A percentile compares a stretch with the other conserved stretches of the same genome.
These are phyloP conservation scores for Asterochloris erici DNA, from an alignment of 139 green algal species.

Conservation along the genomic window DNA sequence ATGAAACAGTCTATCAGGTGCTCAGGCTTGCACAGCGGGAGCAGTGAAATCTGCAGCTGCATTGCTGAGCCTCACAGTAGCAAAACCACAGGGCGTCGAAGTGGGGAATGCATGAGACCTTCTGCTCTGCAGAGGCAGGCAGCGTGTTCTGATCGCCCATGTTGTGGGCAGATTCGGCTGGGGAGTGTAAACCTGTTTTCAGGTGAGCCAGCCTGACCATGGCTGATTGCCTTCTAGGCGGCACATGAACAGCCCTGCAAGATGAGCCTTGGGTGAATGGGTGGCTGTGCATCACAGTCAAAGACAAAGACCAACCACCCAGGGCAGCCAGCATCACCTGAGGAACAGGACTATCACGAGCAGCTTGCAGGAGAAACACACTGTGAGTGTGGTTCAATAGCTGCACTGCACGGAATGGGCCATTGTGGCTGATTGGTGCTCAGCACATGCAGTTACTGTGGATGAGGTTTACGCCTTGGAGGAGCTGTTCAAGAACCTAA, in stretches of 20 bases:
- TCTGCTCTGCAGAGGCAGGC: background rate
- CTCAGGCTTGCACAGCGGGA: too few species aligned
- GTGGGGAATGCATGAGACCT: conserved; percentile 18
- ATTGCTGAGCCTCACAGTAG: conserved; percentile 44
- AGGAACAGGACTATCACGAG: background rate
- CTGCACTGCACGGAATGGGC: background rate
- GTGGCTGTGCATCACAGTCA: too few species aligned
- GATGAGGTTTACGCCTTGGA: conserved; percentile 52
- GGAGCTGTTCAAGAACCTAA: conserved; percentile 50
- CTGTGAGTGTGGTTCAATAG: background rate
- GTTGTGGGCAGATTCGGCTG: too few species aligned
- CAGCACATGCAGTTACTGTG: conserved; percentile 32
- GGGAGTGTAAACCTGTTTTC: too few species aligned
- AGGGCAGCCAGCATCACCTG: too few species aligned
- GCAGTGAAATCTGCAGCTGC: background rate
- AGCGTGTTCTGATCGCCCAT: too few species aligned
- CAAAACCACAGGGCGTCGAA: conserved; percentile 62
- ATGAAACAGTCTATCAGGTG: background rate
- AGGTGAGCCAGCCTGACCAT: too few species aligned
- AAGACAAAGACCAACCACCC: too few species aligned
- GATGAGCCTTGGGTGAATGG: too few species aligned
- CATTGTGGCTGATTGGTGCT: background rate
- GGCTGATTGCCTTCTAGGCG: too few species aligned
- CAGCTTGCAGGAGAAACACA: conserved; percentile 9
- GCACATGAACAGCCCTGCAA: too few species aligned